Base-by-base conservation (phyloP, 371 early-diverging fungal genomes). In the Mortierella sp. region DNA sequence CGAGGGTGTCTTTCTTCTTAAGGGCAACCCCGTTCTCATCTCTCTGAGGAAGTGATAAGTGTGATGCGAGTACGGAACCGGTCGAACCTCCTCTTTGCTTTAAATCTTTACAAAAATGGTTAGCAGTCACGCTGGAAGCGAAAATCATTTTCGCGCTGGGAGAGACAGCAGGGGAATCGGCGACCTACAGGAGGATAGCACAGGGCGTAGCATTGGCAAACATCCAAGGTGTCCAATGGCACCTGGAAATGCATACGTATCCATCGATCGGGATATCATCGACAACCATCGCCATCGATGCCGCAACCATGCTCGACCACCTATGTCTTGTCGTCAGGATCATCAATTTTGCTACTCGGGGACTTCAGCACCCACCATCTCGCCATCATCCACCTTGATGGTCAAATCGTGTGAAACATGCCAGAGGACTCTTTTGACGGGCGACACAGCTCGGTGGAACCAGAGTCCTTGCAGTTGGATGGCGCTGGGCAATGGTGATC, bases 41-140 rank as follows among this genome's bases (percentile, higher is more conserved):
- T 6, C 6, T 7, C 34, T 9, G 2, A 6, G 61, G 22, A 10
- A n/a, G 4, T 58, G 61, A 58, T 58, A 58, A 58, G 61, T 58
- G 61, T 19, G 7, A 22, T 58, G 61, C 37, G 7, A 1, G 22
- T 8, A 34, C 61, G 61, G 61, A 44, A 45, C 52, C 26, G 16
- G 39, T 72, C 47, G 55, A 68, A 61, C 77, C 52, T 64, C 77
- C 73, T 77, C 73, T 77, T 76, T 74, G 75, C 65, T 71, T 71
- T 68, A 70, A 70, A 76, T 76, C 71, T 76, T 66, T 76, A 70
- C 71, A 40, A 76, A 70, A 76, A 76, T 76, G 77, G 77, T 76
- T 76, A 76, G 73, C 73, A 73, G 73, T 69, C 78, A 73, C 70
- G 66, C 66, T 16, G 9, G 47, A 58, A 34, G 34, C n/a, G n/a